Evolutionary conservation across 2,329 filamentous ascomycete species (phyloP), one percentile per base, ranked within the genome.

Genomic region (Aspergillus proliferans): DNA sequence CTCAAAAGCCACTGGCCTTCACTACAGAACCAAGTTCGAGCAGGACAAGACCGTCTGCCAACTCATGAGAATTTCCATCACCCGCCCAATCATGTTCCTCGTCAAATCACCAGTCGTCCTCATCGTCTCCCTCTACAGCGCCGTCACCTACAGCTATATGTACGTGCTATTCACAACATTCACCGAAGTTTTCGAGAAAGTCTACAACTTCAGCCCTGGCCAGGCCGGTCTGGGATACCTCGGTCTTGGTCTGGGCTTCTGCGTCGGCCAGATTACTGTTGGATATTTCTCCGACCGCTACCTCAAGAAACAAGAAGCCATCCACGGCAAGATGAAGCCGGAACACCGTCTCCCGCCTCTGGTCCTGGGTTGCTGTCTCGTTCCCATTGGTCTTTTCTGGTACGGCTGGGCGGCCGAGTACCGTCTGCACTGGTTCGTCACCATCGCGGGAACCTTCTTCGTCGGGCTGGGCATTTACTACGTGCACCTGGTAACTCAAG

Each of bases 91-190:
- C n/a, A 75, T 81, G 64, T 80, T 84, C 56, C 80, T 75, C 8
- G 51, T 83, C 61, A 78, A 80, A 62, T 80, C 84, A 49, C 81
- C 82, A 0, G 78, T 81, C 14, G 74, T 85, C 2, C 62, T 78
- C 8, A 83, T 84, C 64, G 76, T 81, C 1, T 78, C 82, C 58
- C 49, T 83, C 28, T 85, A 84, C 65, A 80, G 77, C 4, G 77
- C 76, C 47, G 75, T 84, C 55, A 75, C 80, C 55, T 85, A 66
- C 46, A 60, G 57, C 38, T 64, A 66, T 9, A 65, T 68, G 47
- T 76, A 76, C 52, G 67, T 68, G 30, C 84, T 77, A 64, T 84
- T 85, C 60, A 82, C 85, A 57, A 77, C 78, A 18, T 84, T 85
- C 64, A 81, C 82, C 6, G 67, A 82, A 12, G 80, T 84, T 43